Percentiles rank a stretch among this genome's conserved stretches.
phyloP scores from a whole-genome alignment of 2,329 filamentous ascomycete species.

The Sphaerulina populicola region DNA sequence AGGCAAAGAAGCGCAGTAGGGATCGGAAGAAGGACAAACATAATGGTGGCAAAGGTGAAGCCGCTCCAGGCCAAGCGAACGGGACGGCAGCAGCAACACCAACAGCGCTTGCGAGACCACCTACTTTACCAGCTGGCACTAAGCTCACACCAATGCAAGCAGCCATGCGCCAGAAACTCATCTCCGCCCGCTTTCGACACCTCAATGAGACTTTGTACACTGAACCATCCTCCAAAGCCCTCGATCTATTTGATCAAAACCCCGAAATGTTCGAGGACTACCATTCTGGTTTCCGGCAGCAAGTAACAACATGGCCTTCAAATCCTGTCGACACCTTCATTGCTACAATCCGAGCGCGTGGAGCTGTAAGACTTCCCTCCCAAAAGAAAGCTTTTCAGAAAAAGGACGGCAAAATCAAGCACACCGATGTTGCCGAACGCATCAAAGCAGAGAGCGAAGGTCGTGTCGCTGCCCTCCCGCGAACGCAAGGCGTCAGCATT shows the following conservation, averaged over 20 bases:
- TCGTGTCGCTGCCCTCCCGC: constrained; percentile 51
- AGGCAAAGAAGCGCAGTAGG: constrained; percentile 25
- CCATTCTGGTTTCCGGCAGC: constrained; percentile 89
- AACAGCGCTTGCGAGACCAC: constrained; percentile 18
- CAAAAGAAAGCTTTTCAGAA: constrained; percentile 30
- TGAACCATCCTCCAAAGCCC: constrained; percentile 73
- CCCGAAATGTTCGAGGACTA: constrained; percentile 96
- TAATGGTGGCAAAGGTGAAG: constrained; percentile 9
- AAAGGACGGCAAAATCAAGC: constrained; percentile 33
- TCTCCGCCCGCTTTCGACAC: constrained; percentile 92
- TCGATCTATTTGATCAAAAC: constrained; percentile 69
- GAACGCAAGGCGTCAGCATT: constrained; percentile 62
- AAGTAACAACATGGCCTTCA: constrained; percentile 92
- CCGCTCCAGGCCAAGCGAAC: not conserved
- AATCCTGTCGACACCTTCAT: constrained; percentile 92
- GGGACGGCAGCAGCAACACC: constrained; percentile 9
- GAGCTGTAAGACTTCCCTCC: constrained; percentile 39
- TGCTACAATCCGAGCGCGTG: constrained; percentile 59
- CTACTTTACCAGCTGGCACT: constrained; percentile 33
- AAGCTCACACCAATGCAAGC: constrained; percentile 88
- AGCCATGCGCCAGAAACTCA: constrained; percentile 88
- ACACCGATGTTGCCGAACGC: constrained; percentile 29
- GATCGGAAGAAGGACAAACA: constrained; percentile 30
- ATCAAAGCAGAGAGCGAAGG: constrained; percentile 16
- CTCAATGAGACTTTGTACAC: constrained; percentile 97